Percentiles rank a stretch among this genome's conserved stretches.
phyloP scores from a whole-genome alignment of 2,329 filamentous ascomycete species.

The Orbilia blumenaviensis region DNA sequence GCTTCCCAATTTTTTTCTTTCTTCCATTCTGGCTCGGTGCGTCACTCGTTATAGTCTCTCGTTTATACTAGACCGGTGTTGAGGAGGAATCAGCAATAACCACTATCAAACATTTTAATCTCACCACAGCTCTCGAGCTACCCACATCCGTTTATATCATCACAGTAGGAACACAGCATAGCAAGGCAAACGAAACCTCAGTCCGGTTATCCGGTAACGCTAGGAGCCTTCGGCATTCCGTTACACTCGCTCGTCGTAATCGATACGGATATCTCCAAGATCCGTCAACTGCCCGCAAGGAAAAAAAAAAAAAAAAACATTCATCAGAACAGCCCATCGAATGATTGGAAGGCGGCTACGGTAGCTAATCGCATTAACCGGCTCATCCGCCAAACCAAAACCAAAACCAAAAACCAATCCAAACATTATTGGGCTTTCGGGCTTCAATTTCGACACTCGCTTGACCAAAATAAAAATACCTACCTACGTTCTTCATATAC shows the following conservation, averaged over 20 bases:
- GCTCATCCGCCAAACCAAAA: conserved; percentile 47
- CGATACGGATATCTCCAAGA: conserved; percentile 45
- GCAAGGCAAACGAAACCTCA: conserved; percentile 10
- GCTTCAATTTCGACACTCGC: conserved; percentile 48
- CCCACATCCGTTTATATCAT: conserved; percentile 50
- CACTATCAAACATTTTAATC: conserved; percentile 42
- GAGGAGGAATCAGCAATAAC: conserved; percentile 45
- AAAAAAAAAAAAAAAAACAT: neutral
- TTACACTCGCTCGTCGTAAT: conserved; percentile 51
- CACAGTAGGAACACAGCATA: conserved; percentile 19
- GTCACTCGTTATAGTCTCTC: conserved; percentile 54
- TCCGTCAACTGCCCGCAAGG: conserved; percentile 44
- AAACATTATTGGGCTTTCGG: conserved; percentile 28
- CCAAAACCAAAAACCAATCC: neutral
- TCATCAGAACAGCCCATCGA: conserved; percentile 21
- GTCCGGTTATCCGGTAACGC: conserved; percentile 51
- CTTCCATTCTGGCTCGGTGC: conserved; percentile 48
- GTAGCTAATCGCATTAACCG: conserved; percentile 45
- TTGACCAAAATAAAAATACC: conserved; percentile 22
- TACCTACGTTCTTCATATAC: conserved; percentile 35
- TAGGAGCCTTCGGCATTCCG: conserved; percentile 52
- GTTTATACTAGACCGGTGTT: conserved; percentile 52
- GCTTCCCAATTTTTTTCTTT: conserved; percentile 36
- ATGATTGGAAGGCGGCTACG: conserved; percentile 43
- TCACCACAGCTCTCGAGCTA: conserved; percentile 45